Base-by-base conservation (phyloP, 352 stramenopile species). In the Hyaloperonospora brassicae region DNA sequence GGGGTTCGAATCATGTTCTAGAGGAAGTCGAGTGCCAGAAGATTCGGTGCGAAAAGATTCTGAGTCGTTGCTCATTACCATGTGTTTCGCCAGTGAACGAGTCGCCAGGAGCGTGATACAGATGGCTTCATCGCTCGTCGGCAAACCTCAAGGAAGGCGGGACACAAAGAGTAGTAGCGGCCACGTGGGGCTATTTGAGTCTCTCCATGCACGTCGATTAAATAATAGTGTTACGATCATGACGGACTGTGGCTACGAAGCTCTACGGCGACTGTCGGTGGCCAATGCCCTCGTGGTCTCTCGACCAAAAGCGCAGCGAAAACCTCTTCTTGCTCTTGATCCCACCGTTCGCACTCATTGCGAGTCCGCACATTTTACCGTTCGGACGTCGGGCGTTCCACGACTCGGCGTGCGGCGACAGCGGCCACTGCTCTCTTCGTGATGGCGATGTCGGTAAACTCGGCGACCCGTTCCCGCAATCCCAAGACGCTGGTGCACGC, bases 281-380 rank as follows among this genome's bases (percentile, higher is more conserved):
- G 25, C 49, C 60, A 12, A 62, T 41, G 57, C 38, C 25, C 21
- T 54, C 61, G 5, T 51, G 53, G 11, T 59, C 63, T 30, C 59
- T 48, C 1, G 63, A 67, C 79, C 79, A 89, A 62, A 89, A 87
- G 14, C 72, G 73, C 47, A 89, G 57, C 53, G 72, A 83, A 57
- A 87, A 89, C 64, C 77, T 86, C 57, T 68, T 74, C 55, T 86
- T 87, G 54, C 68, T 72, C 57, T 83, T 78, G 22, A 64, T 71
- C 21, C 63, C 56, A 45, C 83, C 70, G 42, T 73, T 68, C 6
- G 65, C 66, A 45, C 63, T 76, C 66, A 86, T 68, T 24, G 79
- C 85, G 57, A 87, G 66, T 50, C 72, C 68, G 27, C 76, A 74
- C 50, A 85, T 66, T 55, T 84, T 84, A 45, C 63, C 55, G 23